Evolutionary conservation across 2,329 filamentous ascomycete genomes (phyloP), one percentile per base, ranked within the genome.

Genomic region (Hymenoscyphus occultus): DNA sequence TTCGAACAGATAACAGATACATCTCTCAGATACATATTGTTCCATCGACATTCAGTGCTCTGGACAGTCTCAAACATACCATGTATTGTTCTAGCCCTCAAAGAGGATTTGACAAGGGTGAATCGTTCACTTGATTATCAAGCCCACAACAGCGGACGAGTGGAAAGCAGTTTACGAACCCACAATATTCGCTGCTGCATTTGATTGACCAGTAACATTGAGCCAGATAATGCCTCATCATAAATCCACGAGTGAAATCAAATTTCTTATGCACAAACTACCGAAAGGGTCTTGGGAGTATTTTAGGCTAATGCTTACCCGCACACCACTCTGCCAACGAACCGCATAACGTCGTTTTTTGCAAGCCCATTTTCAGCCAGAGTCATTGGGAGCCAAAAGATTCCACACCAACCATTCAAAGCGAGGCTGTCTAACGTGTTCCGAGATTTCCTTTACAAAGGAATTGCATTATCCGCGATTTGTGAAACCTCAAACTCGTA

Each of bases 191-290:
- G 35, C 2, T 35, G 3, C 35, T 35, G 6, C 35, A 35, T 35
- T 35, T 7, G 35, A 35, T 35, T 54, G 48, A 28, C 48, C 48
- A 54, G 19, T 54, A 54, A 28, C 9, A 54, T 54, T 12, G 48
- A 13, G 13, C 48, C 48, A 54, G 48, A 54, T 54, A 22, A 54
- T 4, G 48, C 19, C 22, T 54, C 48, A 54, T 54, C 13, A 54
- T 28, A 39, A 58, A 35, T 9, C 35, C 31, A 58, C 56, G 56
- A 58, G 31, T 39, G 9, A 58, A n/a, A 58, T 58, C 56, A 19
- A 16, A 32, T 31, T 58, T 13, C 35, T 7, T 42, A 39, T 60
- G 31, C 35, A 60, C 7, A 60, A 45, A 6, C 12, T 22, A 28
- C 22, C 48, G 39, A 28, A 60, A 42, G 13, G n/a, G 19, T 54